A percentile compares a stretch with the other conserved stretches of the same genome.
Evolutionary conservation across 1,139 yeast genomes (phyloP).

Genomic region (Saccharomyces hybrid): DNA sequence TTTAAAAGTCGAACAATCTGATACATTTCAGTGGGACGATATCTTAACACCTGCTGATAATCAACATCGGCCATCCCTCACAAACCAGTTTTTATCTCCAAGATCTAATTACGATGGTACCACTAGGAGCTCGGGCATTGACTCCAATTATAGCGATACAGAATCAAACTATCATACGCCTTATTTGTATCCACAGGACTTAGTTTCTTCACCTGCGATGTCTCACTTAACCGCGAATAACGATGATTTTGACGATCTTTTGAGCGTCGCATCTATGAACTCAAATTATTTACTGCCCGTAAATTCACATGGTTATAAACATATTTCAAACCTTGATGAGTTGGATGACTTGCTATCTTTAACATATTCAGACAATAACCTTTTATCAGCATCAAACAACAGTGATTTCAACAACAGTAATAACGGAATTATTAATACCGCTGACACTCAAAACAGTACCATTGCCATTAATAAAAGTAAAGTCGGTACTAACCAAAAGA

Average conservation of each 20-base stretch:
- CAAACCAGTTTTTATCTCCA: conserved; percentile 5
- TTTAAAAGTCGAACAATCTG: conserved; percentile 9
- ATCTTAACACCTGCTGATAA: background rate
- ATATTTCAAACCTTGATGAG: conserved; percentile 18
- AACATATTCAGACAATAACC: conserved; percentile 1
- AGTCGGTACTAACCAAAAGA: background rate
- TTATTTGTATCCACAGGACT: conserved; percentile 8
- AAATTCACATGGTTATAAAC: conserved; percentile 21
- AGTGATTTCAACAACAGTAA: background rate
- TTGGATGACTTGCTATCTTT: conserved; percentile 14
- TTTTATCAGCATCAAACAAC: conserved; percentile 1
- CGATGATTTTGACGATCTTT: conserved; percentile 24
- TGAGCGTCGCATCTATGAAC: conserved; percentile 27
- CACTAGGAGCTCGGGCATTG: conserved; percentile 1
- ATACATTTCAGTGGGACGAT: background rate
- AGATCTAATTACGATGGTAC: background rate
- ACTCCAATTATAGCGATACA: conserved; percentile 1
- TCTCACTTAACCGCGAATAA: conserved; percentile 21
- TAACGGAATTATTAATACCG: background rate
- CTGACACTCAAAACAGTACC: background rate
- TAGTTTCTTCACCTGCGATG: conserved; percentile 18
- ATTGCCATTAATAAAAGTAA: background rate
- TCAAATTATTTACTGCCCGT: conserved; percentile 18
- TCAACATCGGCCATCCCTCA: background rate
- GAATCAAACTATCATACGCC: conserved; percentile 7